phyloP scores from a whole-genome alignment of 2,329 filamentous ascomycete genomes.

The Trichoderma afroharzianum region DNA sequence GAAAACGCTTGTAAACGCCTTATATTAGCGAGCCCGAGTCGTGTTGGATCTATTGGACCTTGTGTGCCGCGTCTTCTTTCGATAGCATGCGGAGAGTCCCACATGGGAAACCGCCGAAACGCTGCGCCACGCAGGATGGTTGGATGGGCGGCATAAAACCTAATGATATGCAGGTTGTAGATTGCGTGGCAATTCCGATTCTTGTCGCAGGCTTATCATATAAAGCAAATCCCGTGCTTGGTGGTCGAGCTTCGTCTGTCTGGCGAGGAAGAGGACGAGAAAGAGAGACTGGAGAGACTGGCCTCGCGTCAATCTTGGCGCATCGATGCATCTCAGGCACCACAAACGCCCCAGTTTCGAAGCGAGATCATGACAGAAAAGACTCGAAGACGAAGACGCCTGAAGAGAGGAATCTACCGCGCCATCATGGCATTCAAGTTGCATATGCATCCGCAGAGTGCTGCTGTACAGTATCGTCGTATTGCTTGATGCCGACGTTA shows the following conservation, averaged over 20 bases:
- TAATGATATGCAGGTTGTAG: neutral
- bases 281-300: neutral
- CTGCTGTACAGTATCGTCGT: neutral
- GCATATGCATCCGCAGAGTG: neutral
- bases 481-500: neutral
- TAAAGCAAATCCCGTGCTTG: neutral
- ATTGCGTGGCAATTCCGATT: neutral
- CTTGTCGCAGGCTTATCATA: neutral
- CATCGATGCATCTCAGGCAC: neutral
- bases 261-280: neutral
- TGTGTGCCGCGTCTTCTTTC: neutral
- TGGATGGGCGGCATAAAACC: neutral
- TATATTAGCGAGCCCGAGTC: neutral
- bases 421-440: neutral
- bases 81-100: neutral
- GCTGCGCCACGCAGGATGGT: conserved; percentile 10
- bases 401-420: neutral
- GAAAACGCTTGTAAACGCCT: neutral
- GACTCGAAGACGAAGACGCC: neutral
- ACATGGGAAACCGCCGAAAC: conserved; percentile 11
- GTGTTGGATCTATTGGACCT: neutral
- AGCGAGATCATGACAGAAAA: neutral
- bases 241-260: neutral
- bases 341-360: neutral
- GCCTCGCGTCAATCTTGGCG: neutral